Percentiles rank a stretch among this genome's conserved stretches.
Conservation (phyloP, 768 basidiomycete species). For the Coprinopsis sp. region DNA sequence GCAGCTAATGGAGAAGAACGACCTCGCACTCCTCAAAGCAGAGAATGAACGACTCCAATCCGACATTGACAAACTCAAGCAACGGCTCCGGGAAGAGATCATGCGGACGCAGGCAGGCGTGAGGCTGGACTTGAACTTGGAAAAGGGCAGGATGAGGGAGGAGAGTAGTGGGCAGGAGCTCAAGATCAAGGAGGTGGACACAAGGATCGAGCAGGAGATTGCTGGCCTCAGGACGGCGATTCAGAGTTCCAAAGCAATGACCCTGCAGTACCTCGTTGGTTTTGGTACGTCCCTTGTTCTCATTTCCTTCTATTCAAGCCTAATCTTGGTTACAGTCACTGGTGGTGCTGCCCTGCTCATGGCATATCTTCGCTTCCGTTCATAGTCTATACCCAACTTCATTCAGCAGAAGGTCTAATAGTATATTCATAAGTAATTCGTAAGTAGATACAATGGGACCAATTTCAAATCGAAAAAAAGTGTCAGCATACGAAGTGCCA, state of each 20-base stretch:
- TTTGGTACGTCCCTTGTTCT: slow-evolving; percentile 55
- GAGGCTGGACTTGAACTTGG: slow-evolving; percentile 88
- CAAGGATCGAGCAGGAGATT: slow-evolving; percentile 94
- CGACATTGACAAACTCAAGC: slow-evolving; percentile 94
- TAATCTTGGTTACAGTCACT: slow-evolving; percentile 51
- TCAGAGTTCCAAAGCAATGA: slow-evolving; percentile 85
- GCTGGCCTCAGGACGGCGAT: slow-evolving; percentile 79
- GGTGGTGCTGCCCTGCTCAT: slow-evolving; percentile 83
- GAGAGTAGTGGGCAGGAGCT: slow-evolving; percentile 88
- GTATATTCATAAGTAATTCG: no score
- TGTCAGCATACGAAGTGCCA: no score
- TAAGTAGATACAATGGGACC: no score
- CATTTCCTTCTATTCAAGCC: slow-evolving; percentile 4
- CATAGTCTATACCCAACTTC: slow-evolving; percentile 25
- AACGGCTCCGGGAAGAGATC: slow-evolving; percentile 87
- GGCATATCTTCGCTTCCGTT: slow-evolving; percentile 79
- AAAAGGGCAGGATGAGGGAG: slow-evolving; percentile 94
- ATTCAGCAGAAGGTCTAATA: no score
- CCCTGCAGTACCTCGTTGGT: slow-evolving; percentile 82
- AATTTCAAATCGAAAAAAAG: no score
- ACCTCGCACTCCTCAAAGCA: slow-evolving; percentile 89
- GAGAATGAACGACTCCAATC: slow-evolving; percentile 91
- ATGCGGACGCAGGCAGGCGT: slow-evolving; percentile 91
- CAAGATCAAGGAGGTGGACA: slow-evolving; percentile 98
- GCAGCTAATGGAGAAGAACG: slow-evolving; percentile 95